Conservation (phyloP, 2,329 filamentous ascomycete genomes). For the Cercospora beticola region DNA sequence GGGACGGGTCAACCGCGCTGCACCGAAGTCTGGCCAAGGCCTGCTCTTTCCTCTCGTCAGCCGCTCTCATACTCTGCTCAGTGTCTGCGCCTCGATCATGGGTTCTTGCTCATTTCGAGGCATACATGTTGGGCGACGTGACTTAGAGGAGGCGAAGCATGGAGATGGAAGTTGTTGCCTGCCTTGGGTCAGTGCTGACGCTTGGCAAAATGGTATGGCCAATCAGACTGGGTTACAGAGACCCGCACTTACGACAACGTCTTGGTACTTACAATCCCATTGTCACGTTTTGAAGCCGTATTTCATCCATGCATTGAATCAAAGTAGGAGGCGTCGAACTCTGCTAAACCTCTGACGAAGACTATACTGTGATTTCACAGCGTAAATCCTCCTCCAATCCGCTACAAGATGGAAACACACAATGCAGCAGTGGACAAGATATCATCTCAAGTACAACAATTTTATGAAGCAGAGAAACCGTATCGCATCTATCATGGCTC, state of each 20-base stretch:
- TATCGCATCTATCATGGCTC: constrained; percentile 59
- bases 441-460: constrained; percentile 32
- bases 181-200: background rate
- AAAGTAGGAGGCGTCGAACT: background rate
- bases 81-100: background rate
- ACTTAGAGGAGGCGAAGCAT: background rate
- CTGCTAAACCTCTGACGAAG: background rate
- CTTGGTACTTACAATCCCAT: background rate
- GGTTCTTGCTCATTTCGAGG: background rate
- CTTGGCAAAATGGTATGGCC: constrained; percentile 1
- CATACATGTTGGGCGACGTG: background rate
- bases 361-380: background rate
- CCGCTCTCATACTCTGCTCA: background rate
- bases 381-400: background rate
- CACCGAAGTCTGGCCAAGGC: background rate
- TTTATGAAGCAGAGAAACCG: constrained; percentile 46
- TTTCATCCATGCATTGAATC: background rate
- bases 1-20: background rate
- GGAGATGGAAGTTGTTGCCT: background rate
- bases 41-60: too few species aligned
- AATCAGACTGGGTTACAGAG: background rate
- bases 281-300: background rate
- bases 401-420: constrained; percentile 11
- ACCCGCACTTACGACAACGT: constrained; percentile 4
- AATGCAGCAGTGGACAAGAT: constrained; percentile 11